Evolutionary conservation across 805 yeast genomes (phyloP).

Genomic region (Yarrowia sp.): DNA sequence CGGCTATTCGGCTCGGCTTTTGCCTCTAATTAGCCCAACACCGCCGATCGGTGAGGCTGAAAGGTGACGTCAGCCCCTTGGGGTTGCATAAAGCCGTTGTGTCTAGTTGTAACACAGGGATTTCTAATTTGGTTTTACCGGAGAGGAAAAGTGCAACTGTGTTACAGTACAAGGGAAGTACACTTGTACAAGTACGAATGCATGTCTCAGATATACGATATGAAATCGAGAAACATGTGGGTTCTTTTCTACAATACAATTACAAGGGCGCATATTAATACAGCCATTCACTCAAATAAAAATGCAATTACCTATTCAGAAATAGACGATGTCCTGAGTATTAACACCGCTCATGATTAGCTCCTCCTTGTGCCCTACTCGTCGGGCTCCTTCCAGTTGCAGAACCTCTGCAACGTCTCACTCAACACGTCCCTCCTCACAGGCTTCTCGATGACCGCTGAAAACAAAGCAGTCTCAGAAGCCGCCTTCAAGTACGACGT

Average conservation of each 20-base stretch:
- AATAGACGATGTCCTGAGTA: not conserved
- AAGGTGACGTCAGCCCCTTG: not conserved
- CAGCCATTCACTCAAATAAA: not conserved
- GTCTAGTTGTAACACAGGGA: too few relatives aligned
- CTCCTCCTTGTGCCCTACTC: not conserved
- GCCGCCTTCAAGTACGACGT: constrained; percentile 67
- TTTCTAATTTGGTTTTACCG: too few relatives aligned
- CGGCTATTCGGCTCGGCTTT: not conserved
- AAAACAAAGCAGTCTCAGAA: constrained; percentile 45
- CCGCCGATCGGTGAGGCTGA: not conserved
- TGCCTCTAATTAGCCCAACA: not conserved
- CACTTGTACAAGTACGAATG: not conserved
- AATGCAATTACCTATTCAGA: not conserved
- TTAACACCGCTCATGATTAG: not conserved
- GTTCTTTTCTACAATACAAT: not conserved
- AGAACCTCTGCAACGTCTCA: constrained; percentile 37
- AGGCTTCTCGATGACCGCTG: constrained; percentile 75
- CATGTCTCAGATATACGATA: too few relatives aligned
- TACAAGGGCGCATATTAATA: not conserved
- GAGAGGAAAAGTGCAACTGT: too few relatives aligned
- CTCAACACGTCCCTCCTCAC: constrained; percentile 42
- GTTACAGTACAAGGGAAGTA: too few relatives aligned
- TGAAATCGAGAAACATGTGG: too few relatives aligned
- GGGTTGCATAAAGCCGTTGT: not conserved
- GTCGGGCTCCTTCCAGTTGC: constrained; percentile 34